Evolutionary conservation across 306 rosid species (phyloP).

Genomic region (Fragaria iinumae): DNA sequence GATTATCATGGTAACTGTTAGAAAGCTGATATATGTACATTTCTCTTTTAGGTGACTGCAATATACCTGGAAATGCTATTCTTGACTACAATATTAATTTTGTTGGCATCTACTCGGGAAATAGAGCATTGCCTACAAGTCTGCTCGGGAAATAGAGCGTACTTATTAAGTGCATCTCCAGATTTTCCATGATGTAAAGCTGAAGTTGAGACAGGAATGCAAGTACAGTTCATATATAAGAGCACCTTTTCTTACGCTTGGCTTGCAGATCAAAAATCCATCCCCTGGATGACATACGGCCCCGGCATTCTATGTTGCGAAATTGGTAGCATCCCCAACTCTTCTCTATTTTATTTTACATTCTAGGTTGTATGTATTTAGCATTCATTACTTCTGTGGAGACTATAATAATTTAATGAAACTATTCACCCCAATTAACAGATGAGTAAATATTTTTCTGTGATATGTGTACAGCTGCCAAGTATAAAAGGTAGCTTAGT

Average conservation of each 20-base stretch:
- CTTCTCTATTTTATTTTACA: not conserved
- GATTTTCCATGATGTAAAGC: slow-evolving; percentile 5
- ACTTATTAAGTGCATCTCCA: slow-evolving; percentile 31
- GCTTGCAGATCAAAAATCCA: slow-evolving; percentile 9
- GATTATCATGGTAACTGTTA: slow-evolving; percentile 1
- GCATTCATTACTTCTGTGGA: not conserved
- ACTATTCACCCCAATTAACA: not conserved
- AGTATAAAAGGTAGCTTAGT: not conserved
- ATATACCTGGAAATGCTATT: slow-evolving; percentile 86
- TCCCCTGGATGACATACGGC: slow-evolving; percentile 20
- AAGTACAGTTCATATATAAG: slow-evolving; percentile 3
- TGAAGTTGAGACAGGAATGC: slow-evolving; percentile 27
- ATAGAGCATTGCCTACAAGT: slow-evolving; percentile 36
- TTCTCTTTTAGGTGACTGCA: slow-evolving; percentile 80
- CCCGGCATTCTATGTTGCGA: slow-evolving; percentile 1
- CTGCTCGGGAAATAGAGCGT: slow-evolving; percentile 71
- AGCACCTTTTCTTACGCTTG: slow-evolving; percentile 8
- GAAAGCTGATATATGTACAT: slow-evolving; percentile 27
- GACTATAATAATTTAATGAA: not conserved
- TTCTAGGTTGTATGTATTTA: not conserved
- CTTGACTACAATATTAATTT: slow-evolving; percentile 81
- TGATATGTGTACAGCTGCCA: not conserved
- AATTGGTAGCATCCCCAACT: slow-evolving; percentile 3
- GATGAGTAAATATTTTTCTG: not conserved
- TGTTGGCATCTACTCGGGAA: slow-evolving; percentile 75